Base-by-base conservation (phyloP, 257 asterid species). In the Handroanthus guayacan region DNA sequence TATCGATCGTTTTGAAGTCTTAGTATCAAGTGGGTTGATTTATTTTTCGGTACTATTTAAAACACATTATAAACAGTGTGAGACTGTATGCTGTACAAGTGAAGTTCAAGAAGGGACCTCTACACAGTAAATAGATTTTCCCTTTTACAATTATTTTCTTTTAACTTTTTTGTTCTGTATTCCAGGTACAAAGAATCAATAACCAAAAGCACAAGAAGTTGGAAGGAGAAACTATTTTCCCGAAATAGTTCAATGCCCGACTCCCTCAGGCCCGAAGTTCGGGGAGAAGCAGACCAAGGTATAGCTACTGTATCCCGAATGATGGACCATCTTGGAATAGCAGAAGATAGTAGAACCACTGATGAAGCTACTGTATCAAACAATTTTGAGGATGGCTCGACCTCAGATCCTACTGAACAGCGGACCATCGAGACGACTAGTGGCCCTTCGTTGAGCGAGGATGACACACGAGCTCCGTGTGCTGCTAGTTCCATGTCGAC, bases 191-290 rank as follows among this genome's bases (percentile, higher is more conserved):
- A 86, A 78, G 92, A 87, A 37, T 87, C 92, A 6, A 84, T 89
- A 72, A 81, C 89, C 20, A 89, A 87, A 88, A 87, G 88, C 85
- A 85, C 92, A 17, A 85, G 90, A 83, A 86, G 95, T 75, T 89
- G 92, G 95, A 89, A 80, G 82, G 95, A 89, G 87, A 89, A 83
- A 74, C 85, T 87, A 78, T 89, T 89, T 75, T 76, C 87, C 36
- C 88, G 91, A 54, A 86, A 84, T 78, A 82, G 68, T 81, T 63
- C 87, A 18, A 54, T 74, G 2, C 81, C 83, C 1, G 89, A 89
- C 20, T 72, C 76, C 55, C 12, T 39, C 12, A 67, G 67, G 69
- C 70, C 83, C 34, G 92, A 82, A 72, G 78, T 71, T 62, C 80
- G 84, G 73, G 82, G 82, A 79, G 87, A 74, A 10, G 74, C 60